Percentiles rank a stretch among this genome's conserved stretches.
Conservation (phyloP, 163 green algal species). For the Scenedesmus sp. region DNA sequence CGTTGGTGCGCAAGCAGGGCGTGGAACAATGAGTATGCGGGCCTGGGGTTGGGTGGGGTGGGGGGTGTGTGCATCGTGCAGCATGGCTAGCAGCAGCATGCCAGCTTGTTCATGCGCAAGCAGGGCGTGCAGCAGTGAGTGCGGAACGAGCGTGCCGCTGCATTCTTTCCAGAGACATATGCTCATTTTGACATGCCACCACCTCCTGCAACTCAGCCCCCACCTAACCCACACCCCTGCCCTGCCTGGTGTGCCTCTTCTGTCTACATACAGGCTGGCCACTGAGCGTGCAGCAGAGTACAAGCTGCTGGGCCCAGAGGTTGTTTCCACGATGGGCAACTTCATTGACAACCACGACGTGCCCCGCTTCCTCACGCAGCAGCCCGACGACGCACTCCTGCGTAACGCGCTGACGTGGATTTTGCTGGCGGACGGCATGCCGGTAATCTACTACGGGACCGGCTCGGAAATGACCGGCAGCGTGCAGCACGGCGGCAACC, state of each 20-base stretch:
- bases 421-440: slow-evolving; percentile 38
- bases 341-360: slow-evolving; percentile 51
- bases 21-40: slow-evolving; percentile 29
- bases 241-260: no score
- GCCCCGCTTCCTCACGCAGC: slow-evolving; percentile 32
- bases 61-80: no score
- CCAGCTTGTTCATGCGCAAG: background rate
- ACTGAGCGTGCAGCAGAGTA: slow-evolving; percentile 15
- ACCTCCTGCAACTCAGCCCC: background rate
- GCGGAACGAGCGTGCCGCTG: no score
- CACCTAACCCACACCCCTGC: no score
- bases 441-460: slow-evolving; percentile 39
- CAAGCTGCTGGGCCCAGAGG: background rate
- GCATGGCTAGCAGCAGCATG: no score
- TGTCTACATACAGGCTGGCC: background rate
- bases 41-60: no score
- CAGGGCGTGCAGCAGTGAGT: slow-evolving; percentile 5
- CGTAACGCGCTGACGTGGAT: slow-evolving; percentile 36
- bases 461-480: background rate
- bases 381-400: slow-evolving; percentile 32
- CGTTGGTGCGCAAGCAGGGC: background rate
- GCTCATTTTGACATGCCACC: background rate
- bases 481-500: background rate
- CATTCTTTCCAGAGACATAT: no score
- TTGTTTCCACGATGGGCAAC: slow-evolving; percentile 15